Base-by-base conservation (phyloP, 768 basidiomycete genomes). In the Mrakia gelida region DNA sequence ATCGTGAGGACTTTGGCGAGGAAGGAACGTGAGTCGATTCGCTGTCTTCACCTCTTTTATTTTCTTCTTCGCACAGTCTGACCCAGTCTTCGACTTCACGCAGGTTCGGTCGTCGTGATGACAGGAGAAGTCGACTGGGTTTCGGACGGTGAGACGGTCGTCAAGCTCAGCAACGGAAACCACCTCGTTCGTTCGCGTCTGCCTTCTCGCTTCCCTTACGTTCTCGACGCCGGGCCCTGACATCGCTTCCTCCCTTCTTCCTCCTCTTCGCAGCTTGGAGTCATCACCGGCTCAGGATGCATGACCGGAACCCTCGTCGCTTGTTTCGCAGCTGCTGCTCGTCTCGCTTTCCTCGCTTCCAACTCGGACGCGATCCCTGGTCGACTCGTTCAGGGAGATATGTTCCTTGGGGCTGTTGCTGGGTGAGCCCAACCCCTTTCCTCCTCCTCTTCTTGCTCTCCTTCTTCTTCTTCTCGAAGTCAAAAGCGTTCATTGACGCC, bases 241-340 rank as follows among this genome's bases (percentile, higher is more conserved):
- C 4, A n/a, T n/a, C 8, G 1, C n/a, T 34, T 59, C 52, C 18
- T 38, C 9, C 61, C 28, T 63, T 28, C 32, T 28, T 7, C 61
- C n/a, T 43, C n/a, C 56, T 30, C 30, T 38, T 49, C 16, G 23
- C 85, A 91, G 34, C 88, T 97, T 11, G 91, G 90, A 0, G 86
- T 88, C 75, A 94, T 98, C 76, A 97, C 95, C 0, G 95, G 95
- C 0, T 92, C 92, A 34, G 95, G 95, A 6, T 98, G 95, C 82
- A 89, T 95, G 83, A 84, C 84, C 1, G 84, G 84, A 38, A 81
- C 78, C 15, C 45, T 76, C 34, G 49, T 77, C 38, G 80, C 73
- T 26, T 89, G 91, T 23, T 95, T 91, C 84, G 92, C 92, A 82
- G 93, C 91, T 6, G 91, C 89, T 2, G 89, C 90, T 16, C 86